These are phyloP conservation scores for Russula abietina DNA, from an alignment of 768 basidiomycete species.

Conservation along the genomic window DNA sequence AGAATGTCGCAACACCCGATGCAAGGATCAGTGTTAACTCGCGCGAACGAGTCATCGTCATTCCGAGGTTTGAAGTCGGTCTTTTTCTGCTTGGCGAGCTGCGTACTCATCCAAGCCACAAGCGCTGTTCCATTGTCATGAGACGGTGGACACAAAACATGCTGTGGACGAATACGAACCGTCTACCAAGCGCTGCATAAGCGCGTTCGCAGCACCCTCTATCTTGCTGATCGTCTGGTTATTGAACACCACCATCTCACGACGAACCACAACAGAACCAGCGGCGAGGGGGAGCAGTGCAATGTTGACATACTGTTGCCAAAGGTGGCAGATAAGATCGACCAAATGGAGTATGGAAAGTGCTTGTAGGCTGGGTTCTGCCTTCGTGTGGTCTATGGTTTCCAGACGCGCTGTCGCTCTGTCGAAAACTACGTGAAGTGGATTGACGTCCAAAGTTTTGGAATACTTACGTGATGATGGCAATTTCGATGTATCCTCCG, in stretches of 20 bases:
- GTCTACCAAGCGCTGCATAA: conserved; percentile 79
- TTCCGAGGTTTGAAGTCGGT: conserved; percentile 96
- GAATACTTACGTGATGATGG: conserved; percentile 78
- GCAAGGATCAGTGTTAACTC: conserved; percentile 94
- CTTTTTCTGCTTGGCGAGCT: conserved; percentile 89
- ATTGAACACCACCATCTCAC: conserved; percentile 92
- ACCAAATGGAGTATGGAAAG: conserved; percentile 60
- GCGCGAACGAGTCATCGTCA: conserved; percentile 90
- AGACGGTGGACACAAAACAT: neutral
- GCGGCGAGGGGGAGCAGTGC: conserved; percentile 84
- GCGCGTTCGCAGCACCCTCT: conserved; percentile 72
- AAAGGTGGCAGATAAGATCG: conserved; percentile 89
- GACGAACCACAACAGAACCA: conserved; percentile 76
- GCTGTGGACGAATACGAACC: conserved; percentile 40
- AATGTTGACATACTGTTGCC: conserved; percentile 93
- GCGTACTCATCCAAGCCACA: conserved; percentile 63
- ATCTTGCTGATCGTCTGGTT: conserved; percentile 79
- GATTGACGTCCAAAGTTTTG: neutral
- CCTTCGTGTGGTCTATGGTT: conserved; percentile 55
- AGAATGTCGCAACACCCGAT: conserved; percentile 76
- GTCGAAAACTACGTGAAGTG: neutral
- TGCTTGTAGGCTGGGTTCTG: conserved; percentile 72
- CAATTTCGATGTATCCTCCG: conserved; percentile 80
- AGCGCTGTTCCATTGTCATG: conserved; percentile 43
- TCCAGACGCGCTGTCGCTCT: conserved; percentile 73